These are phyloP conservation scores for Poterioochromonas sp. DNA, from an alignment of 352 stramenopile genomes.

Conservation along the genomic window DNA sequence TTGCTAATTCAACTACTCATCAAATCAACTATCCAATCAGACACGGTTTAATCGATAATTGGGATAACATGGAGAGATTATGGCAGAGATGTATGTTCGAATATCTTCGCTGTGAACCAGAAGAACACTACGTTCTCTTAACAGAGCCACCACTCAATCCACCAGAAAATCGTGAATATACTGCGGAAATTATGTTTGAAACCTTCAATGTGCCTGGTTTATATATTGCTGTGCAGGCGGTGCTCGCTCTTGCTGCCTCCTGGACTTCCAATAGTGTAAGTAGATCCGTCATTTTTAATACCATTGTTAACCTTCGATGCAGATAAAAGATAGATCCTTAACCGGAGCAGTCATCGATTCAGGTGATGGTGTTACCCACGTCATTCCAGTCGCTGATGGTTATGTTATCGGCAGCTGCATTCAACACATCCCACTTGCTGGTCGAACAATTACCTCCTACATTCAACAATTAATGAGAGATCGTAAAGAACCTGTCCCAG, in stretches of 20 bases:
- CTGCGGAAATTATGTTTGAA: constrained; percentile 91
- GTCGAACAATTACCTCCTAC: constrained; percentile 86
- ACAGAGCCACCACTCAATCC: constrained; percentile 84
- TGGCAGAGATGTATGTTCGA: constrained; percentile 84
- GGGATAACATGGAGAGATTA: constrained; percentile 88
- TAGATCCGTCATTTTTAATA: neutral
- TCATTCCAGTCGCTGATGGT: constrained; percentile 82
- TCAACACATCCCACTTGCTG: constrained; percentile 82
- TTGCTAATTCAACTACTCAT: constrained; percentile 74
- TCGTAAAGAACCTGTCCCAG: constrained; percentile 73
- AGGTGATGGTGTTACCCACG: constrained; percentile 82
- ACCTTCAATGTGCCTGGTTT: constrained; percentile 86
- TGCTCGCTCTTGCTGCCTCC: constrained; percentile 81
- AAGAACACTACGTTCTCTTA: constrained; percentile 73
- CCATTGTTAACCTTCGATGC: neutral
- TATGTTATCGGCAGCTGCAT: constrained; percentile 91
- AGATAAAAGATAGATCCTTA: constrained; percentile 62
- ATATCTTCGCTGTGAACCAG: constrained; percentile 79
- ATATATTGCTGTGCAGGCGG: constrained; percentile 87
- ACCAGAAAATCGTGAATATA: constrained; percentile 84
- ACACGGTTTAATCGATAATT: constrained; percentile 62
- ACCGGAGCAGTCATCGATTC: constrained; percentile 87
- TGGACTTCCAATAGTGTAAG: constrained; percentile 72
- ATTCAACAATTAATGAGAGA: constrained; percentile 80
- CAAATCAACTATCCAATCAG: constrained; percentile 73